Evolutionary conservation across 2,329 filamentous ascomycete genomes (phyloP), one percentile per base, ranked within the genome.

Genomic region (Diplodia scrobiculata): DNA sequence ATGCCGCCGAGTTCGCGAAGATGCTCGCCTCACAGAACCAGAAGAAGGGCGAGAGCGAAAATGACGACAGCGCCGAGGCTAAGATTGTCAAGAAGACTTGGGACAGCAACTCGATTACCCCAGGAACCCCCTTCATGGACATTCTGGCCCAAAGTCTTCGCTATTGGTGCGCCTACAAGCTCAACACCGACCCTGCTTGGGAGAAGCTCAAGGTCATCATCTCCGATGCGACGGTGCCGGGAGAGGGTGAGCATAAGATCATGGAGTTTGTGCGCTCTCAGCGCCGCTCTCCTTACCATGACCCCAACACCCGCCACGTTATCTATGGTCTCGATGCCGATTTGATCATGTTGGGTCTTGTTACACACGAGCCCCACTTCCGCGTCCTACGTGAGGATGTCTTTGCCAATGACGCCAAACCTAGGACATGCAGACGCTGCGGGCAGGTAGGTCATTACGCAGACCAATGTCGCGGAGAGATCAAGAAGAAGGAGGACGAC

Each of bases 161-260:
- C 73, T 99, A 97, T 78, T 99, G 95, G 95, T 92, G 92, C 76
- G 89, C 94, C 63, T 98, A 97, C 82, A 99, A 99, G 80, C 86
- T 98, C 70, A 98, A 96, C 78, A 97, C 92, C 29, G 95, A 99
- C 77, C 92, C 94, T 36, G 91, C 89, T 59, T 99, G 96, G 96
- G 91, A 91, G 63, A 73, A 84, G 79, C 83, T 97, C 77, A 99
- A 99, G 83, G 86, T 99, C 77, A 96, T 99, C 78, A 98, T 99
- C 71, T 99, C 95, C 9, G 95, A 99, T 82, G 94, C 95, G 64
- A 97, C 94, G 48, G 93, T 99, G 47, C 95, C 95, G 65, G 95
- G 95, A 75, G 95, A 99, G 80, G 95, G 95, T 76, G 95, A 99
- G 81, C 95, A 99, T 79, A 99, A 99, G 79, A 98, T 99, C 75